Evolutionary conservation across 768 basidiomycete genomes (phyloP).

Genomic region (Pisolithus orientalis): DNA sequence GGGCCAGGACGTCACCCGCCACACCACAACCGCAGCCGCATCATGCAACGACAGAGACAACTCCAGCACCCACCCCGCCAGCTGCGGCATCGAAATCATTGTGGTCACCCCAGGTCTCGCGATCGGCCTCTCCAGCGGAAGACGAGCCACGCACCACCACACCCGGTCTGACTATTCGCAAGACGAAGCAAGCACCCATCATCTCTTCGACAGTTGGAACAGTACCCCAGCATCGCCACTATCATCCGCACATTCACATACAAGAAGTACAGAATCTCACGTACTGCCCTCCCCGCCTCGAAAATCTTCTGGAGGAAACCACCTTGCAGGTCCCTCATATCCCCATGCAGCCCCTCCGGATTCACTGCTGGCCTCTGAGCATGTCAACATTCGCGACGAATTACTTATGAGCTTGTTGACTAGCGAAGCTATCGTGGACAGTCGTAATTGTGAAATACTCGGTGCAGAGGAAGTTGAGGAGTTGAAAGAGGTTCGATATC

Average conservation of each 20-base stretch:
- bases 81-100: slow-evolving; percentile 32
- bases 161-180: slow-evolving; percentile 42
- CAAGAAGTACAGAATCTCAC: slow-evolving; percentile 20
- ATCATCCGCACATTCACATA: slow-evolving; percentile 15
- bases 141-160: slow-evolving; percentile 16
- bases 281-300: slow-evolving; percentile 8
- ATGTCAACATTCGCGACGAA: slow-evolving; percentile 67
- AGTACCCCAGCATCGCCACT: slow-evolving; percentile 18
- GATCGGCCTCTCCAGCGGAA: slow-evolving; percentile 24
- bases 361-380: slow-evolving; percentile 30
- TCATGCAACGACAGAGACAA: slow-evolving; percentile 7
- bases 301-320: slow-evolving; percentile 6
- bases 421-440: slow-evolving; percentile 92
- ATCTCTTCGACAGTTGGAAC: slow-evolving; percentile 17
- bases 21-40: slow-evolving; percentile 22
- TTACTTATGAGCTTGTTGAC: slow-evolving; percentile 85
- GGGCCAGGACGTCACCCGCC: slow-evolving; percentile 29
- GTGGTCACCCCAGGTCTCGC: slow-evolving; percentile 41
- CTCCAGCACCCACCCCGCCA: slow-evolving; percentile 16
- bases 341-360: slow-evolving; percentile 26
- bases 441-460: slow-evolving; percentile 73
- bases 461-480: slow-evolving; percentile 67
- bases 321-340: slow-evolving; percentile 36
- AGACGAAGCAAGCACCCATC: slow-evolving; percentile 25
- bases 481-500: slow-evolving; percentile 56